Conservation (phyloP, 768 basidiomycete species). For the Pisolithus microcarpus region DNA sequence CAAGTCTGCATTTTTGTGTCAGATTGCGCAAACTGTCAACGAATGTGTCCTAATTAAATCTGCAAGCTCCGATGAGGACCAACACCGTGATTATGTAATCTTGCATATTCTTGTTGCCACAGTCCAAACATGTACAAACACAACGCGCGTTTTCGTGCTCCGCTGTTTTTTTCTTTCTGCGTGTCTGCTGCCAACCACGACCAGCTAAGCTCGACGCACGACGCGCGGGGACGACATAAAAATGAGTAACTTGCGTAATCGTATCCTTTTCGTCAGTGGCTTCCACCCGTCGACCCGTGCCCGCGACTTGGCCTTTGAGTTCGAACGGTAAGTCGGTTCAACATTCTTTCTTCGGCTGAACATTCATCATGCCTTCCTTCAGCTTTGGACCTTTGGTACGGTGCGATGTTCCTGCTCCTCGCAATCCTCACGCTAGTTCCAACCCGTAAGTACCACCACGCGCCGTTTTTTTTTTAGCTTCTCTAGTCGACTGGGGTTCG, state of each 20-base stretch:
- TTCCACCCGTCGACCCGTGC: slow-evolving; percentile 81
- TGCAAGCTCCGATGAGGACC: no score
- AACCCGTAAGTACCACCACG: slow-evolving; percentile 68
- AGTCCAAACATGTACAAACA: slow-evolving; percentile 29
- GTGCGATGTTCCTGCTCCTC: slow-evolving; percentile 85
- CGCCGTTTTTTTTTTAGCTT: slow-evolving; percentile 5
- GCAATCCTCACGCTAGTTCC: slow-evolving; percentile 64
- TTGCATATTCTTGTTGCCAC: slow-evolving; percentile 21
- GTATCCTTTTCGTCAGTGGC: slow-evolving; percentile 82
- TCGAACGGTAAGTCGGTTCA: slow-evolving; percentile 57
- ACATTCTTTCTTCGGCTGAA: not conserved
- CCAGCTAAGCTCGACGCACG: slow-evolving; percentile 2
- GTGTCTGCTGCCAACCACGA: slow-evolving; percentile 21
- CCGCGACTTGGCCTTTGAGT: slow-evolving; percentile 77
- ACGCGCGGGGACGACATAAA: not conserved
- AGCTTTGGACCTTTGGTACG: slow-evolving; percentile 80
- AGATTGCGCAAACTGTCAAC: no score
- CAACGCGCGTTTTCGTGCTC: slow-evolving; percentile 21
- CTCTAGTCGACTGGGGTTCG: slow-evolving; percentile 33
- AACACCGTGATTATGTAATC: no score
- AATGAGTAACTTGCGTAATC: slow-evolving; percentile 21
- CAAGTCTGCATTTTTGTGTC: no score
- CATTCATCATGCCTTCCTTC: slow-evolving; percentile 6
- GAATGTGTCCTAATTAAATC: no score
- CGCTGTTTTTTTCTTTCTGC: slow-evolving; percentile 13